Base-by-base conservation (phyloP, 768 basidiomycete genomes). In the Russula sp. region DNA sequence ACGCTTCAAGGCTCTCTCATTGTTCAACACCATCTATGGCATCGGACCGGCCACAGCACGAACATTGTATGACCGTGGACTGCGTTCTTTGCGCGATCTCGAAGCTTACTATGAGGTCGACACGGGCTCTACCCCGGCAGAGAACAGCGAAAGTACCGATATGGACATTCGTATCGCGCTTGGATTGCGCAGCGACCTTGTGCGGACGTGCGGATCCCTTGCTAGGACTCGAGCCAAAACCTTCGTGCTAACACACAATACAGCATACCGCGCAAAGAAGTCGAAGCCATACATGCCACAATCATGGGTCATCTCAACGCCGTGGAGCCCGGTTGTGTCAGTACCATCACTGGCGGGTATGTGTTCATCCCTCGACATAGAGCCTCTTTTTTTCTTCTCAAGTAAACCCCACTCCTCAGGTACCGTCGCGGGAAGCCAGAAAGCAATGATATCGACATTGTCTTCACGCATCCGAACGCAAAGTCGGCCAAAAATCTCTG, bases 391-490 rank as follows among this genome's bases (percentile, higher is more conserved):
- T 34, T 44, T 40, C 58, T 57, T n/a, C 18, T 49, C 32, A 46
- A 24, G 6, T 2, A 7, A 20, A 40, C 36, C 13, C 36, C 30
- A 36, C 48, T 50, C 11, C 24, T 8, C 61, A 94, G 93, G 6
- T 92, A 94, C 75, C 84, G 95, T 32, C 78, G 94, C 61, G 94
- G 94, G 1, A 96, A 96, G 73, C 70, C 76, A 3, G 75, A 84
- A 64, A 91, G 88, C 71, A 91, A 89, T 70, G 94, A 97, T 71
- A 86, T 94, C 34, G 94, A 98, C 70, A 89, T 98, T 61, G 84
- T 97, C 1, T 88, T 96, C 71, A 89, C 87, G 40, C 90, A 94
- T 70, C 78, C 83, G 0, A 80, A 85, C 66, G 77, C 71, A 32
- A 74, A 73, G 10, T 79, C 81, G 51, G 79, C 88, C n/a, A 84